Base-by-base conservation (phyloP, 352 stramenopile genomes). In the Peronospora belbahrii region DNA sequence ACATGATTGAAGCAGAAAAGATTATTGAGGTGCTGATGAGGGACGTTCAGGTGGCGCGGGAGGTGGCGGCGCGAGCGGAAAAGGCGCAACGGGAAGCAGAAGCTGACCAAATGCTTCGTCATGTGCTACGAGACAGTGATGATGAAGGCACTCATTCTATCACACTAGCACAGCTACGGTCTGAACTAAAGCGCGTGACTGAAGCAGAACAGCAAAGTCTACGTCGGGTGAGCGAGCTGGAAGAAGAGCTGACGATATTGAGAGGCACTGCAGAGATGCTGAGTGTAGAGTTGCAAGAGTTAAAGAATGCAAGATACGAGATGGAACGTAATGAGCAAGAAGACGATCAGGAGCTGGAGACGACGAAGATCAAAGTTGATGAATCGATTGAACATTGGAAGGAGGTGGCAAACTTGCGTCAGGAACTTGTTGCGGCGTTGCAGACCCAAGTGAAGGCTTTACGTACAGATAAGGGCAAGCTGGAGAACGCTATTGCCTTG, bases 71-170 rank as follows among this genome's bases (percentile, higher is more conserved):
- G 18, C 38, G 28, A 41, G 56, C 56, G 6, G 56, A 64, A 39
- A 17, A 59, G 17, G 36, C 43, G 19, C 49, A 60, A 24, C 49
- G 43, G 2, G 43, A 56, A 11, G 43, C 49, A n/a, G 56, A 64
- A 48, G 39, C 56, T 4, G 56, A 64, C 6, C 33, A 52, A 24
- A 55, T 59, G n/a, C 34, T 64, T 34, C 32, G 27, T 1, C 49
- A 56, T 23, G 44, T 59, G 8, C 15, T 56, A 18, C 31, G n/a
- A 42, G 51, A 65, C 4, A 48, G 42, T 11, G 45, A 61, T 14
- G 50, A 33, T 18, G 38, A 45, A 14, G 31, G 18, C 11, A 11
- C 15, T 14, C 20, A 28, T 2, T 9, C 7, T 39, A 13, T 24
- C 1, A 25, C 37, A 4, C 6, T 34, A 17, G 8, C 17, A n/a